Percentiles rank a stretch among this genome's conserved stretches.
Evolutionary conservation across 1,284 basidiomycete species (phyloP).

Genomic region (Farysia itapuensis): DNA sequence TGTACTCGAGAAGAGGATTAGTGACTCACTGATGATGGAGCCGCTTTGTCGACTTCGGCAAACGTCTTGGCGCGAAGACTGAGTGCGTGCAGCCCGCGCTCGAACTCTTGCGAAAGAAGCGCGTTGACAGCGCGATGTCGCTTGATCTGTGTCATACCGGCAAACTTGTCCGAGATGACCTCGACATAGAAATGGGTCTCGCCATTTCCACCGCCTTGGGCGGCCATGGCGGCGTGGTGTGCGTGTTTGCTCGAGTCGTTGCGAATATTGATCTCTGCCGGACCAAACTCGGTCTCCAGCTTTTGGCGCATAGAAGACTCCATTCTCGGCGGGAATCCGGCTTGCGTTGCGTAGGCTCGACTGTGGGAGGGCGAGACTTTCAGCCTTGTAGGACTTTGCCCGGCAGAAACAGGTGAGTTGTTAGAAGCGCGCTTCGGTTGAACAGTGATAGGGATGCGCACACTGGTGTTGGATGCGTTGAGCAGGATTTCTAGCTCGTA

Average conservation of each 20-base stretch:
- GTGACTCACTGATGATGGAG: not conserved
- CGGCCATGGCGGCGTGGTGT: conserved; percentile 59
- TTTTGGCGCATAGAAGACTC: conserved; percentile 44
- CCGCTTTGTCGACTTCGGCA: conserved; percentile 33
- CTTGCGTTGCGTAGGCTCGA: conserved; percentile 21
- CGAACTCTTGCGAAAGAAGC: conserved; percentile 48
- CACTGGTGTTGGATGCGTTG: conserved; percentile 17
- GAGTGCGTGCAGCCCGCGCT: conserved; percentile 52
- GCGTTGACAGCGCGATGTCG: conserved; percentile 54
- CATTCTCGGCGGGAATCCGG: conserved; percentile 6
- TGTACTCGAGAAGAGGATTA: no score
- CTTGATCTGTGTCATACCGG: conserved; percentile 53
- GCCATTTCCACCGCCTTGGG: conserved; percentile 55
- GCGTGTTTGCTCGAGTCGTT: conserved; percentile 56
- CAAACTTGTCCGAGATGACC: conserved; percentile 50
- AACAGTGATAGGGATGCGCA: conserved; percentile 17
- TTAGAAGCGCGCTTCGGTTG: conserved; percentile 9
- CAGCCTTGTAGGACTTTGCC: no score
- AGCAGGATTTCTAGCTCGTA: conserved; percentile 20
- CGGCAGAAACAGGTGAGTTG: not conserved
- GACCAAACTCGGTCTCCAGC: conserved; percentile 31
- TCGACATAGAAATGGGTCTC: conserved; percentile 59
- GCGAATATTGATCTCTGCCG: conserved; percentile 37
- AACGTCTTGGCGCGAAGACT: conserved; percentile 54
- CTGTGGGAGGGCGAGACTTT: conserved; percentile 1